Evolutionary conservation across 257 asterid genomes (phyloP), one percentile per base, ranked within the genome.

Genomic region (Thymus mandschuricus): DNA sequence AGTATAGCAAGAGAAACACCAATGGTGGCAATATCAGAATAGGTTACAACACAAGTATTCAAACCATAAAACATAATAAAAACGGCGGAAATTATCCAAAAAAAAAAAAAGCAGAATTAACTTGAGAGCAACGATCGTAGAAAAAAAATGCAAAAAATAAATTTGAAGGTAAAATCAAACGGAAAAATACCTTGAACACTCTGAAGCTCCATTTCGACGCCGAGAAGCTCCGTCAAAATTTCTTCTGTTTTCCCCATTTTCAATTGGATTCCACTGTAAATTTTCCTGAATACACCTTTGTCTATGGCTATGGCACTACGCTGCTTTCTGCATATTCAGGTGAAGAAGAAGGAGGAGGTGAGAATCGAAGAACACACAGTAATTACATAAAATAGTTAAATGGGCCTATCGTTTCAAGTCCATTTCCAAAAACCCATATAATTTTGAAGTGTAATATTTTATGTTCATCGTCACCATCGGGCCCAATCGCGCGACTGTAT

Each of bases 121-220:
- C 72, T 60, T 10, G 2, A 21, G 33, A 12, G 38, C 29, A 52
- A 62, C 13, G 57, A 51, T 29, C 60, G 49, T 41, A 21, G 59
- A 61, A 71, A 78, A 61, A 35, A 10, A 38, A 34, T 4, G 4
- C 38, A 34, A 34, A 8, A 50, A 34, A 51, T 21, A 61, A 21
- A 10, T n/a, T 10, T n/a, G 6, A 0, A 27, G 29, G 1, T 11
- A 66, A 31, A 64, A 34, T 43, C n/a, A 60, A 60, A 69, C 31
- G 21, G 5, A 33, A 28, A 57, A 43, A 60, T 48, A 85, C 99
- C 97, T 82, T 91, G 96, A 71, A 94, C 92, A 62, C 89, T 97
- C 68, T 81, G 87, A 63, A 91, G 91, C 82, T 94, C 97, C 76
- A 81, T 82, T 75, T 94, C 97, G 34, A 94, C 90, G 71, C 83